Percentiles rank a stretch among this genome's conserved stretches.
Evolutionary conservation across 441 rosid genomes (phyloP).

Genomic region (Adansonia gregorii): DNA sequence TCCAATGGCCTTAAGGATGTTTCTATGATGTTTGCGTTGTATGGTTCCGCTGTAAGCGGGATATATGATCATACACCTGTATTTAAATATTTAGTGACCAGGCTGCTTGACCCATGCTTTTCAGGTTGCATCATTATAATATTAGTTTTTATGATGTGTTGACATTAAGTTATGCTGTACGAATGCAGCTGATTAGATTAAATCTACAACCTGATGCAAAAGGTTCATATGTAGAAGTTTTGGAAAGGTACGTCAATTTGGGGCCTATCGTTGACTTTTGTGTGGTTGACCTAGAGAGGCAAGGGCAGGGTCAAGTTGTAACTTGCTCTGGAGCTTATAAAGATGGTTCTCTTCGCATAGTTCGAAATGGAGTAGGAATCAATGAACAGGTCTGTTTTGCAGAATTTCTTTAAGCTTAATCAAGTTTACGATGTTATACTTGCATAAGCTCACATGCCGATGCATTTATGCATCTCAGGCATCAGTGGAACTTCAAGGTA

Average conservation of each 20-base stretch:
- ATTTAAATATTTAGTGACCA: constrained; percentile 7
- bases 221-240: constrained; percentile 91
- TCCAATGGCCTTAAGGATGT: not conserved
- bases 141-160: constrained; percentile 14
- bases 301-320: constrained; percentile 99
- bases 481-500: constrained; percentile 99
- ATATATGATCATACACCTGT: not conserved
- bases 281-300: constrained; percentile 99
- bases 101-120: constrained; percentile 19
- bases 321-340: constrained; percentile 98
- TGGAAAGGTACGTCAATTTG: constrained; percentile 90
- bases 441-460: constrained; percentile 19
- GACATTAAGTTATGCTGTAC: constrained; percentile 28
- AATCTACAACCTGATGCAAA: constrained; percentile 82
- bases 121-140: constrained; percentile 17
- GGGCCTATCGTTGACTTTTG: constrained; percentile 98
- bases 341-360: constrained; percentile 97
- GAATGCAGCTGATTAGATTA: constrained; percentile 79
- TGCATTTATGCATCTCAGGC: constrained; percentile 55
- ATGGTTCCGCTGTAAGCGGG: not conserved
- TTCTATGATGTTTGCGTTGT: constrained; percentile 1
- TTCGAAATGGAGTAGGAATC: constrained; percentile 98
- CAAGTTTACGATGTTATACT: constrained; percentile 17
- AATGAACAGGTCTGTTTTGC: constrained; percentile 79
- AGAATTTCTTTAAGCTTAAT: not conserved